These are phyloP conservation scores for Drechmeria coniospora DNA, from an alignment of 2,329 filamentous ascomycete genomes.

Conservation along the genomic window DNA sequence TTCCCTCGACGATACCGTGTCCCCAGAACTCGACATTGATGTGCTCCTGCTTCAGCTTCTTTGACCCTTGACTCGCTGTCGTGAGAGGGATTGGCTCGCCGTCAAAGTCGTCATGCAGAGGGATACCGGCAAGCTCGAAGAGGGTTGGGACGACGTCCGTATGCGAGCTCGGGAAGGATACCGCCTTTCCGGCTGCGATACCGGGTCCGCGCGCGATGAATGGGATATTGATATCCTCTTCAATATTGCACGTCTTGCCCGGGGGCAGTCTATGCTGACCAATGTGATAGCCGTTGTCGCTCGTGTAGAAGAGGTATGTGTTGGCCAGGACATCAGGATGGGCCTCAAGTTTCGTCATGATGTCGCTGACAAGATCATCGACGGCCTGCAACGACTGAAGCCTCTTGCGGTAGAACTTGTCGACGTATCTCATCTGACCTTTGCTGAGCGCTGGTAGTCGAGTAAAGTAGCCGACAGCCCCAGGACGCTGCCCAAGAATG, in stretches of 20 bases:
- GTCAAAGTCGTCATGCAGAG: slow-evolving; percentile 35
- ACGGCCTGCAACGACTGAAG: slow-evolving; percentile 36
- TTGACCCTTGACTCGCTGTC: slow-evolving; percentile 8
- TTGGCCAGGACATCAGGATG: slow-evolving; percentile 44
- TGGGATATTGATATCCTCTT: slow-evolving; percentile 45
- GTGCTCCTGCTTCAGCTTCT: slow-evolving; percentile 29
- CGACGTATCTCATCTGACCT: slow-evolving; percentile 28
- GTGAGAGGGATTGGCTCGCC: slow-evolving; percentile 35
- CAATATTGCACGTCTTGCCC: slow-evolving; percentile 41
- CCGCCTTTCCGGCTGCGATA: slow-evolving; percentile 22
- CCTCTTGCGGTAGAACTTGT: slow-evolving; percentile 34
- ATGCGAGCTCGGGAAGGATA: slow-evolving; percentile 39
- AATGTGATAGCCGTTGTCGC: slow-evolving; percentile 47
- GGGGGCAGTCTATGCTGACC: slow-evolving; percentile 42
- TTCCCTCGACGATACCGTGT: slow-evolving; percentile 20
- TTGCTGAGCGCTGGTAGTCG: slow-evolving; percentile 24
- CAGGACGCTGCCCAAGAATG: no score
- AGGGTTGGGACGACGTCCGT: slow-evolving; percentile 49
- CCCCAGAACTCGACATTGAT: slow-evolving; percentile 46
- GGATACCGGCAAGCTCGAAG: slow-evolving; percentile 26
- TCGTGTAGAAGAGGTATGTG: slow-evolving; percentile 43
- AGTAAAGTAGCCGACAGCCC: slow-evolving; percentile 30
- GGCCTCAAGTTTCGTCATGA: slow-evolving; percentile 26
- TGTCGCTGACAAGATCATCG: slow-evolving; percentile 35
- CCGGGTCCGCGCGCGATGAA: slow-evolving; percentile 40